Percentiles rank a stretch among this genome's conserved stretches.
phyloP scores from a whole-genome alignment of 2,329 filamentous ascomycete genomes.

The Biscogniauxia mediterranea region DNA sequence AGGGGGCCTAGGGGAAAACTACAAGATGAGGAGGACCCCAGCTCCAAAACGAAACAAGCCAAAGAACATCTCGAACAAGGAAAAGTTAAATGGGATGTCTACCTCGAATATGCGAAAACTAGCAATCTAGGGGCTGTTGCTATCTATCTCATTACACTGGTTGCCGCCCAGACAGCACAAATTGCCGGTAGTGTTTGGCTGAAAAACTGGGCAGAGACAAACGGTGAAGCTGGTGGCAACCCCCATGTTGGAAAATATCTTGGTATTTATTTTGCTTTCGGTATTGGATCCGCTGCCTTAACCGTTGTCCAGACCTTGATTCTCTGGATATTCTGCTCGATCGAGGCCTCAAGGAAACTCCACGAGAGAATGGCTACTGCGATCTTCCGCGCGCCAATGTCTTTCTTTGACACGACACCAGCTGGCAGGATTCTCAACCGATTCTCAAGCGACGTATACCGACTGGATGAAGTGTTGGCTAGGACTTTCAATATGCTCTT shows the following conservation, averaged over 20 bases:
- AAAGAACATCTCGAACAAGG: constrained; percentile 92
- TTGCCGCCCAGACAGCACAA: constrained; percentile 78
- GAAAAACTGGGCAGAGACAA: constrained; percentile 85
- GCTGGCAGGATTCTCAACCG: constrained; percentile 94
- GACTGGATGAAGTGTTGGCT: constrained; percentile 88
- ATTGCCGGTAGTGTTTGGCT: constrained; percentile 90
- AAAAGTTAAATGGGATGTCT: constrained; percentile 97
- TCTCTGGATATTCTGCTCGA: constrained; percentile 99
- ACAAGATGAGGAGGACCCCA: constrained; percentile 76
- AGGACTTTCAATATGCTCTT: constrained; percentile 98
- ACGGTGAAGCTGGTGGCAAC: constrained; percentile 67
- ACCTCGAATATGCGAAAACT: constrained; percentile 89
- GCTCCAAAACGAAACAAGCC: constrained; percentile 74
- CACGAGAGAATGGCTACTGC: constrained; percentile 97
- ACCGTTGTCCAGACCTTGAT: constrained; percentile 92
- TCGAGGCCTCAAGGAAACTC: constrained; percentile 94
- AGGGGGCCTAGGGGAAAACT: constrained; percentile 80
- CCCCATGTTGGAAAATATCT: constrained; percentile 83
- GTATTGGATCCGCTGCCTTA: constrained; percentile 78
- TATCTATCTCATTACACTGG: constrained; percentile 73
- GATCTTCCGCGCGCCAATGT: constrained; percentile 97
- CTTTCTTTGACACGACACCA: constrained; percentile 96
- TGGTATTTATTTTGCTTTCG: constrained; percentile 93
- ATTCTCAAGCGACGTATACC: constrained; percentile 85
- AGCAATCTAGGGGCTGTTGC: constrained; percentile 83